These are phyloP conservation scores for Pinus taeda DNA, from an alignment of 75 land plant genomes.

Conservation along the genomic window DNA sequence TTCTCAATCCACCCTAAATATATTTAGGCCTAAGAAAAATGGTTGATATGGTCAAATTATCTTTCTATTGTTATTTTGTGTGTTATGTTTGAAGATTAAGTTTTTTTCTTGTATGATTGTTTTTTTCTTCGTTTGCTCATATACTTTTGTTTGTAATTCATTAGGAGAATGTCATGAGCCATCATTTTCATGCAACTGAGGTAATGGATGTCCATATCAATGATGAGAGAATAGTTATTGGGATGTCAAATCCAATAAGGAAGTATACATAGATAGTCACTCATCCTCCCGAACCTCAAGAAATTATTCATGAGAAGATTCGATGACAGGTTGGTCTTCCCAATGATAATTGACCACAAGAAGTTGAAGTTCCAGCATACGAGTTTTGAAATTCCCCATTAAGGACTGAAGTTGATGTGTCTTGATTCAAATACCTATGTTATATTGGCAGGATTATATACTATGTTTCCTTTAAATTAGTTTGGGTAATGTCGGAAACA, in stretches of 20 bases:
- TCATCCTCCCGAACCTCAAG: too few species aligned
- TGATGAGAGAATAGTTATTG: constrained; percentile 13
- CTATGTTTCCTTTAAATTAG: too few species aligned
- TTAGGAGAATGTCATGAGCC: background rate
- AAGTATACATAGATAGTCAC: constrained; percentile 7
- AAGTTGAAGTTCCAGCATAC: too few species aligned
- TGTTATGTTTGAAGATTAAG: background rate
- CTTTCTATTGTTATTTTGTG: background rate
- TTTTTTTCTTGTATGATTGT: background rate
- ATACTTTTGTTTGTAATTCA: background rate
- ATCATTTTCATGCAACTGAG: constrained; percentile 11
- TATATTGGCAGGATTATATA: too few species aligned
- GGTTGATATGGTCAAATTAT: background rate
- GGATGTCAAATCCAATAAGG: constrained; percentile 13
- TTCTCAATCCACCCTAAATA: background rate
- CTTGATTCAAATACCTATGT: too few species aligned
- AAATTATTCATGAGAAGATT: too few species aligned
- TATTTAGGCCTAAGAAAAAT: background rate
- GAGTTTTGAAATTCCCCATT: too few species aligned
- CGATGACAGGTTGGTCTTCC: too few species aligned
- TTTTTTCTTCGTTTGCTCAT: background rate
- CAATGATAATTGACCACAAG: too few species aligned
- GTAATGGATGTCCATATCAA: constrained; percentile 20
- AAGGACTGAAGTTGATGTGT: too few species aligned
- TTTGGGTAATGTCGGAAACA: too few species aligned